Base-by-base conservation (phyloP, 176 grass and related monocot species). In the Triticum timopheevii region DNA sequence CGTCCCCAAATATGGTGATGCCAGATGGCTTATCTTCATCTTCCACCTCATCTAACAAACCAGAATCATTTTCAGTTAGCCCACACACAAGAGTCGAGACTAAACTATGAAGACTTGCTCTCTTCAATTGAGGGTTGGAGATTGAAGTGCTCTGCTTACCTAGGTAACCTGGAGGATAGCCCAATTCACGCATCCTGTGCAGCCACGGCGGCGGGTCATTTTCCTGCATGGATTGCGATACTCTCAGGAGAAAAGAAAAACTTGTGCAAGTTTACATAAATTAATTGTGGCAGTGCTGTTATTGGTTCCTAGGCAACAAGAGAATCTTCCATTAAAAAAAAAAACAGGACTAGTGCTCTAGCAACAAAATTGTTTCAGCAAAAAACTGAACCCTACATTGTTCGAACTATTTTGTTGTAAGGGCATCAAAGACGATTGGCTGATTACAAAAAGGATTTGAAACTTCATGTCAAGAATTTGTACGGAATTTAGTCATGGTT, bases 141-240 rank as follows among this genome's bases (percentile, higher is more conserved):
- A n/a, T n/a, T n/a, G n/a, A n/a, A n/a, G n/a, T n/a, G n/a, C n/a
- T n/a, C n/a, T n/a, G 67, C 84, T 61, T 99, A 99, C 97, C 94
- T 67, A 99, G 68, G 83, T 99, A 96, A 91, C 94, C 93, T 74
- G 97, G 97, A 87, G 97, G 97, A 83, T 99, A 99, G 58, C 97
- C 97, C 73, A 99, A 78, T 74, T 99, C 92, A 30, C 92, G 94
- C 97, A 99, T 99, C 86, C 97, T 88, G 65, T 91, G 82, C 58
- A 96, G 88, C 97, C 97, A 99, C 33, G 97, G 97, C 54, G 97
- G 97, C 22, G 97, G 94, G 24, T 99, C 97, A 80, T 90, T 84
- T 91, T 96, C 97, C 97, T 99, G 86, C 70, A 86, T 66, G 84
- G 58, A 77, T 44, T 64, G 64, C 40, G 13, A 39, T 33, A 84